phyloP scores from a whole-genome alignment of 2,329 filamentous ascomycete genomes.

The Xylaria digitata region DNA sequence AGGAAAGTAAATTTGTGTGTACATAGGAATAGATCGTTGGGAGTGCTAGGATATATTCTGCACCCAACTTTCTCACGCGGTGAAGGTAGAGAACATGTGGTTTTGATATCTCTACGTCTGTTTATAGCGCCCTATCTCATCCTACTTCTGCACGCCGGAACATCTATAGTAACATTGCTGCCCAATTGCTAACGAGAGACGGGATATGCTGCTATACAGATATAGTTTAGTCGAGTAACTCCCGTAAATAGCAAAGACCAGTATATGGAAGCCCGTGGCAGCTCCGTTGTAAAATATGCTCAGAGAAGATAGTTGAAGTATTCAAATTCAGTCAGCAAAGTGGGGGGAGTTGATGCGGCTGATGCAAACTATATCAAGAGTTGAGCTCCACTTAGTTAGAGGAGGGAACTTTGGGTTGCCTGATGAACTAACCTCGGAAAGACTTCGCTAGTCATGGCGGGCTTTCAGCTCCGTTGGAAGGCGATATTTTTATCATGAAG shows the following conservation, averaged over 20 bases:
- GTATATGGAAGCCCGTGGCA: not conserved
- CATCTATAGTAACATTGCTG: no score
- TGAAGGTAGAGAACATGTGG: not conserved
- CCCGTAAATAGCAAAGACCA: not conserved
- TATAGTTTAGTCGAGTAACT: not conserved
- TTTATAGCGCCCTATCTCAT: not conserved
- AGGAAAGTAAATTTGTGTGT: not conserved
- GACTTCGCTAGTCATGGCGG: not conserved
- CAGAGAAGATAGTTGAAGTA: slow-evolving; percentile 5
- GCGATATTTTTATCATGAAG: not conserved
- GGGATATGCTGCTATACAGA: not conserved
- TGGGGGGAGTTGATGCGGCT: slow-evolving; percentile 26
- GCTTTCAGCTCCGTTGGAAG: not conserved
- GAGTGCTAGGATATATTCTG: no score
- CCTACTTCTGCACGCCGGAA: not conserved
- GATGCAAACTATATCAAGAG: slow-evolving; percentile 8
- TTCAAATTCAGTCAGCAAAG: not conserved
- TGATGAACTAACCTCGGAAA: slow-evolving; percentile 18
- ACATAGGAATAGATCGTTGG: no score
- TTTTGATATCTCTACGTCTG: no score
- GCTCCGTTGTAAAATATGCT: slow-evolving; percentile 15
- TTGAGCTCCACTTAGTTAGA: not conserved
- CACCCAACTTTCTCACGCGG: not conserved
- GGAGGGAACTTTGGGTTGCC: slow-evolving; percentile 18
- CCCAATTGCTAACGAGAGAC: not conserved